A percentile compares a stretch with the other conserved stretches of the same genome.
Evolutionary conservation across 2,329 filamentous ascomycete genomes (phyloP).

Genomic region (Pseudogymnoascus sp.): DNA sequence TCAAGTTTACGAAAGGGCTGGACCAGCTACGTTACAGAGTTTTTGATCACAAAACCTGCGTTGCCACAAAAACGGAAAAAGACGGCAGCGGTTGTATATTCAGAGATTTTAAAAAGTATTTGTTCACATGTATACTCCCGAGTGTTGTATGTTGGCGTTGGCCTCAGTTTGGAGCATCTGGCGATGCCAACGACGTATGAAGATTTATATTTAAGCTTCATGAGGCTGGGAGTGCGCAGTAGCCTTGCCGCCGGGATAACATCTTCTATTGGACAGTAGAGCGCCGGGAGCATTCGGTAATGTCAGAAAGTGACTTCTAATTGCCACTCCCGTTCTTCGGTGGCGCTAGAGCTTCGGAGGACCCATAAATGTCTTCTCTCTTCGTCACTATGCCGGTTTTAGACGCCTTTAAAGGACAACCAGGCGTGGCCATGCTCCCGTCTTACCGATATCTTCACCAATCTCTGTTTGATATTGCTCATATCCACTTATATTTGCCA

Average conservation of each 20-base stretch:
- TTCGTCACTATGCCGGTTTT: background rate
- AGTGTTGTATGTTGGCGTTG: background rate
- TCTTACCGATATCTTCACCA: background rate
- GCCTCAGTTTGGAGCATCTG: background rate
- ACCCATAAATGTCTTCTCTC: background rate
- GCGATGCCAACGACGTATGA: background rate
- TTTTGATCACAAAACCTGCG: background rate
- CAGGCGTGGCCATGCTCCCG: background rate
- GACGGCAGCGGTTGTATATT: background rate
- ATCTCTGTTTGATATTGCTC: background rate
- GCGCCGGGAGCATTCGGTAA: background rate
- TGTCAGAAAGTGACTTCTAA: conserved; percentile 2
- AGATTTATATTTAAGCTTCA: background rate
- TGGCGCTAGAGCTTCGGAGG: background rate
- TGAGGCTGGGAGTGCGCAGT: background rate
- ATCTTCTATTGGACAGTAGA: background rate
- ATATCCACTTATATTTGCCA: background rate
- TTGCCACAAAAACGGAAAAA: background rate
- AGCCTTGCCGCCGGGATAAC: background rate
- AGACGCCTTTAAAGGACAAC: background rate
- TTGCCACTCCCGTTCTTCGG: conserved; percentile 5
- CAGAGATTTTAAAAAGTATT: background rate
- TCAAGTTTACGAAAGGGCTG: background rate
- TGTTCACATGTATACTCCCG: background rate
- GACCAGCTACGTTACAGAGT: background rate